Conservation (phyloP, 23 red algal genomes). For the Cyanidium caldarium region DNA sequence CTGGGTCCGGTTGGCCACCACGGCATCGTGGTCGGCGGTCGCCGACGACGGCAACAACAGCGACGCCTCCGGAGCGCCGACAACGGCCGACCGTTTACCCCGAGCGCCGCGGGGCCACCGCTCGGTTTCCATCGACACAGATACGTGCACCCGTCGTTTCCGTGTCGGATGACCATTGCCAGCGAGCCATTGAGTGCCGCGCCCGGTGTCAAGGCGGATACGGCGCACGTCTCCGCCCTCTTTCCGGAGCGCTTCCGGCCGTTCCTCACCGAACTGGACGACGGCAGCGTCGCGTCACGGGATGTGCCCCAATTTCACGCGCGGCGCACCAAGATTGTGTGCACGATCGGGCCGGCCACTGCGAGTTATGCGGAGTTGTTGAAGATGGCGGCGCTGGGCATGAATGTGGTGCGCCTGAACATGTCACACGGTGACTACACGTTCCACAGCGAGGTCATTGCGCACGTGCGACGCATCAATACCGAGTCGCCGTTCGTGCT, state of each 20-base stretch:
- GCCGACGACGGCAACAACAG: too few species aligned
- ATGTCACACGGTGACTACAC: conserved; percentile 80
- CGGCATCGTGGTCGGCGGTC: too few species aligned
- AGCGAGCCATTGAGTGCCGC: too few species aligned
- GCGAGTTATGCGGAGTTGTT: conserved; percentile 32
- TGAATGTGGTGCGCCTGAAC: conserved; percentile 65
- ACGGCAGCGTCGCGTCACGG: neutral
- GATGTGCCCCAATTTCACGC: conserved; percentile 6
- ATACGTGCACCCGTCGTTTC: too few species aligned
- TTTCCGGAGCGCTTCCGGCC: conserved; percentile 5
- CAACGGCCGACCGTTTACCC: too few species aligned
- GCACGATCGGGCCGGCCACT: conserved; percentile 82
- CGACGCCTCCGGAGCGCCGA: too few species aligned
- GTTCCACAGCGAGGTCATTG: conserved; percentile 66
- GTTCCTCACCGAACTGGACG: neutral
- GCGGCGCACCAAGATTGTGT: conserved; percentile 70
- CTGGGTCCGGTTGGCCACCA: too few species aligned
- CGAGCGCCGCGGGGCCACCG: too few species aligned
- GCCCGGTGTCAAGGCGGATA: too few species aligned
- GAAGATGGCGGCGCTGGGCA: conserved; percentile 52
- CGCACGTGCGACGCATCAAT: conserved; percentile 61
- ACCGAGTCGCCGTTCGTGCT: conserved; percentile 60
- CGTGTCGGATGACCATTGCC: too few species aligned
- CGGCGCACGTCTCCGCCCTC: neutral
- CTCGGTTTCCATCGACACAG: too few species aligned